Evolutionary conservation across 2,329 filamentous ascomycete genomes (phyloP).

Genomic region (Myriangium duriaei): DNA sequence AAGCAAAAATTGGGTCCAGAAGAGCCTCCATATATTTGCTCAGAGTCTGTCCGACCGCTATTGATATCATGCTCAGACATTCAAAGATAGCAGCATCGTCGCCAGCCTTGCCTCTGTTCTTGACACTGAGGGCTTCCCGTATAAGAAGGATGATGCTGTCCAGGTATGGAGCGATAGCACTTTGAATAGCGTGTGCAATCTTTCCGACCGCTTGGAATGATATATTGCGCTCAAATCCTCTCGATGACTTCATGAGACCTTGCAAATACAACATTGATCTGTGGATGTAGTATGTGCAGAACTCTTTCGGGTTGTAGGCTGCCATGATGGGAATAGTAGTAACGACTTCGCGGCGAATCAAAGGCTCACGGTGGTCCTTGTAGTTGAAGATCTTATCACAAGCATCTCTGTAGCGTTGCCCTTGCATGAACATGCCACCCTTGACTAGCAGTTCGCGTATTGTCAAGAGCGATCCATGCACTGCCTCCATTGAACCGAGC

Average conservation of each 20-base stretch:
- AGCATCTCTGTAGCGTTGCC: constrained; percentile 65
- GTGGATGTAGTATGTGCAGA: constrained; percentile 75
- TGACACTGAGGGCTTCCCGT: constrained; percentile 73
- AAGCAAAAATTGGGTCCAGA: constrained; percentile 91
- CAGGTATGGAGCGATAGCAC: constrained; percentile 85
- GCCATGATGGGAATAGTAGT: constrained; percentile 85
- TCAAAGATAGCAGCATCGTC: constrained; percentile 76
- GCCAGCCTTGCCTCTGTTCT: constrained; percentile 51
- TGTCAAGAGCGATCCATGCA: constrained; percentile 88
- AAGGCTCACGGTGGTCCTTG: constrained; percentile 81
- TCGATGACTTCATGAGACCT: constrained; percentile 85
- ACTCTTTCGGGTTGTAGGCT: constrained; percentile 82
- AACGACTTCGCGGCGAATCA: constrained; percentile 81
- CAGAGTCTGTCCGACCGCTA: constrained; percentile 88
- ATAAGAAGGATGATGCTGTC: constrained; percentile 92
- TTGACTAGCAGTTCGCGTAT: constrained; percentile 87
- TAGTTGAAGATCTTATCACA: constrained; percentile 88
- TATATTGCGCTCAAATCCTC: constrained; percentile 63
- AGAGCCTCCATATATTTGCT: constrained; percentile 98
- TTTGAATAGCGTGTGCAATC: constrained; percentile 91
- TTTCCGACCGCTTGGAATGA: constrained; percentile 94
- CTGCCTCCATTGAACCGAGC: constrained; percentile 68
- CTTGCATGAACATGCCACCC: constrained; percentile 89
- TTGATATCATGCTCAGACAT: constrained; percentile 91
- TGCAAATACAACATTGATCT: constrained; percentile 96